Base-by-base conservation (phyloP, 2,329 filamentous ascomycete genomes). In the Colletotrichum graminicola region DNA sequence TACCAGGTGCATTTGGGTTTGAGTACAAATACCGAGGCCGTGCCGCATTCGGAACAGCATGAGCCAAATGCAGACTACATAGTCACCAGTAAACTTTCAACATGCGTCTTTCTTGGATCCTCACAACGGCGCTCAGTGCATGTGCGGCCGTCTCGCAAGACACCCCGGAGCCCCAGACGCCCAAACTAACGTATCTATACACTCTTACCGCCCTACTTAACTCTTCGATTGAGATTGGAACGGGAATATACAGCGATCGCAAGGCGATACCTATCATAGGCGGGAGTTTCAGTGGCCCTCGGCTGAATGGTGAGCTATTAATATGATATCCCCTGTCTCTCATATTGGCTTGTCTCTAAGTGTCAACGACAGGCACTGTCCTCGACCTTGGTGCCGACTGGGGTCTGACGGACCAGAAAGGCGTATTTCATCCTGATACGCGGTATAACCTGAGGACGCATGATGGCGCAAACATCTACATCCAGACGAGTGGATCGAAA, bases 391-490 rank as follows among this genome's bases (percentile, higher is more conserved):
- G 82, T 18, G 76, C 80, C 8, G 81, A 83, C 75, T 81, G 78
- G 78, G 80, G 81, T 18, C 74, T 82, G 21, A 79, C 77, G 0
- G 80, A 82, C 69, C 73, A 72, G 23, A 78, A 78, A 26, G 80
- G 81, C 11, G 72, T 76, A 5, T 83, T 83, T 74, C 80, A 78
- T 66, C 81, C 82, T 0, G 79, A 83, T 54, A 81, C 80, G 18
- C 75, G 81, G 21, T 83, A 83, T 51, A 78, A 79, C n/a, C 74
- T 83, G 21, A 73, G 78, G n/a, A 83, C 82, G 0, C 63, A 76
- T 23, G 81, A 83, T 67, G 80, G 81, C 4, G 79, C 76, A 16
- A 78, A 80, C 62, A 82, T 83, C 39, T 77, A 79, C 57, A 80
- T 82, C 23, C 77, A 77, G 34, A 81, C 81, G 55, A 75, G 74